These are phyloP conservation scores for Gautieria morchelliformis DNA, from an alignment of 768 basidiomycete species.

Conservation along the genomic window DNA sequence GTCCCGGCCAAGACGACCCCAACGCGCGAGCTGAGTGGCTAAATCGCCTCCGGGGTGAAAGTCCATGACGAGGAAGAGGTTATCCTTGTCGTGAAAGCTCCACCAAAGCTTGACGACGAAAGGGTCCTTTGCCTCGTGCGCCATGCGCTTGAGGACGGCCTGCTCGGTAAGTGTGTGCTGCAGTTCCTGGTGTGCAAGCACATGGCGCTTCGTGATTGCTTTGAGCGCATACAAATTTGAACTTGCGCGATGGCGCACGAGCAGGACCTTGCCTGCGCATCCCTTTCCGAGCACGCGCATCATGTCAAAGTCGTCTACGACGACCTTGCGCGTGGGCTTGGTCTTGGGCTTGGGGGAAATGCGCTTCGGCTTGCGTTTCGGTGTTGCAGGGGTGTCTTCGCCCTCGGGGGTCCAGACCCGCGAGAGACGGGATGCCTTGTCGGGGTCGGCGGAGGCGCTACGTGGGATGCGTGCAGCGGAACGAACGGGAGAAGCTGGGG, in stretches of 20 bases:
- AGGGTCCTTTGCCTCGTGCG: conserved; percentile 68
- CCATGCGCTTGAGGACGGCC: conserved; percentile 89
- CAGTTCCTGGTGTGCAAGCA: conserved; percentile 92
- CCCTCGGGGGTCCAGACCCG: conserved; percentile 46
- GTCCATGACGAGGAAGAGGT: conserved; percentile 95
- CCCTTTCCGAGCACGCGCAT: conserved; percentile 95
- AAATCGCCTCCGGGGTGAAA: conserved; percentile 96
- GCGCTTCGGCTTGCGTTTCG: not conserved
- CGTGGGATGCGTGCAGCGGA: conserved; percentile 43
- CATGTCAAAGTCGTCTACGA: conserved; percentile 92
- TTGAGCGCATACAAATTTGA: conserved; percentile 83
- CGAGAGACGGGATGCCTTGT: conserved; percentile 47
- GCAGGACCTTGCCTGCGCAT: conserved; percentile 91
- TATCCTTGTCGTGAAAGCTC: conserved; percentile 97
- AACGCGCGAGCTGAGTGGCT: conserved; percentile 92
- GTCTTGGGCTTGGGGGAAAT: not conserved
- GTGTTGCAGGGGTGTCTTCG: conserved; percentile 37
- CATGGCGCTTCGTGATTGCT: conserved; percentile 95
- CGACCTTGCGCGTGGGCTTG: not conserved
- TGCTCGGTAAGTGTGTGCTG: conserved; percentile 96
- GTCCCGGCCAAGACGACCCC: conserved; percentile 89
- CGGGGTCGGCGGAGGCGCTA: conserved; percentile 76
- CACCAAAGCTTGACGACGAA: conserved; percentile 96
- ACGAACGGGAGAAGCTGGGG: conserved; percentile 1
- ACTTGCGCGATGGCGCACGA: conserved; percentile 73